Conservation (phyloP, 495 filamentous ascomycete species). For the Pseudoneurospora amorphoporcata region DNA sequence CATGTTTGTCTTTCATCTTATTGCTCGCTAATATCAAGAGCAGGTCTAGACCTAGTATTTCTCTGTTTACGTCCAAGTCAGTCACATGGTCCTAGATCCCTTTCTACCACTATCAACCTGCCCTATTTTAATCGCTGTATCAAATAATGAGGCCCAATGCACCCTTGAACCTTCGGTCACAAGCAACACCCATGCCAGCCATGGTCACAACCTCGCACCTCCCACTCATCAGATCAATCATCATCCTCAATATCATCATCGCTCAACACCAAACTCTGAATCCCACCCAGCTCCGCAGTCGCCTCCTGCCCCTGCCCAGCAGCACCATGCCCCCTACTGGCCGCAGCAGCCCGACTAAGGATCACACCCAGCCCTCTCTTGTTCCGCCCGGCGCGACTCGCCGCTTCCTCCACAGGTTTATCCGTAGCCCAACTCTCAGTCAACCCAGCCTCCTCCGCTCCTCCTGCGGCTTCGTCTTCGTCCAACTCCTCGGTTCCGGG, state of each 20-base stretch:
- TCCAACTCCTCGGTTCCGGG: constrained; percentile 15
- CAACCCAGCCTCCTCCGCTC: constrained; percentile 28
- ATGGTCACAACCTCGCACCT: neutral
- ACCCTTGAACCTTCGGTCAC: neutral
- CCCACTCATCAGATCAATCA: constrained; percentile 28
- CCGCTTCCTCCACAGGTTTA: constrained; percentile 34
- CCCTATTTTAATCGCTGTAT: neutral
- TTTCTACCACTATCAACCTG: neutral
- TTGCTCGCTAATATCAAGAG: neutral
- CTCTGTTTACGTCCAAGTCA: neutral
- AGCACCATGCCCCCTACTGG: constrained; percentile 8
- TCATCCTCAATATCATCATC: constrained; percentile 99
- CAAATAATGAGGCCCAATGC: neutral
- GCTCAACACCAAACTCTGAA: constrained; percentile 63
- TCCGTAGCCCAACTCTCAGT: constrained; percentile 50
- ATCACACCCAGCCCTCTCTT: constrained; percentile 16
- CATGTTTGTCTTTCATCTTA: neutral
- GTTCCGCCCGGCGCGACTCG: constrained; percentile 32
- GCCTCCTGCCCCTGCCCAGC: constrained; percentile 9
- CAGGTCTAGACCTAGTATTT: neutral
- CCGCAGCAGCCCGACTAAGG: constrained; percentile 10
- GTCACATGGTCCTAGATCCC: neutral
- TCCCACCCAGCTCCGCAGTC: constrained; percentile 28
- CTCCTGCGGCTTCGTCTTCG: constrained; percentile 29
- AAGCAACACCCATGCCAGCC: neutral